Evolutionary conservation across 192 early-diverging fungal genomes (phyloP).

Genomic region (Coemansia sp.): DNA sequence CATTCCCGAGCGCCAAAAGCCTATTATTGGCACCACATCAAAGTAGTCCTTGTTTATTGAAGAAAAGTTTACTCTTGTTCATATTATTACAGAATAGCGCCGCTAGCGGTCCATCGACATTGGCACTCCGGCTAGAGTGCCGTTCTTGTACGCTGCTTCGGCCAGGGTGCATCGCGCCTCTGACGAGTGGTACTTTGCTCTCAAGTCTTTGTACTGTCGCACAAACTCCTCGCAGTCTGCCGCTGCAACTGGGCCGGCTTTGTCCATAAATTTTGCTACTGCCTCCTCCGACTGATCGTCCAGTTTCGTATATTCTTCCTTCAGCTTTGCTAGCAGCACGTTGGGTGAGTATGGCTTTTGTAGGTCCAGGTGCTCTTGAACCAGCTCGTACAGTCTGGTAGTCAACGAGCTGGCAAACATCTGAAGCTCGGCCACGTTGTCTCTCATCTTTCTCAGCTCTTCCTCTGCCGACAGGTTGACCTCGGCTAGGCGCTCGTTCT

Average conservation of each 20-base stretch:
- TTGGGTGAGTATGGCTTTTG: conserved; percentile 50
- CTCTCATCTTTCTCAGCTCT: conserved; percentile 45
- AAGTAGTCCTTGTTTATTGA: conserved; percentile 22
- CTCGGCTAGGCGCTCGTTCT: conserved; percentile 49
- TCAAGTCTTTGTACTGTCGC: conserved; percentile 34
- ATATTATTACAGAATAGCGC: neutral
- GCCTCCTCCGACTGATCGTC: conserved; percentile 34
- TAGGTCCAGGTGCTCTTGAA: conserved; percentile 48
- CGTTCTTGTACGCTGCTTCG: conserved; percentile 39
- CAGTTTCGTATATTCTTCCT: conserved; percentile 11
- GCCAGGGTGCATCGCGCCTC: conserved; percentile 27
- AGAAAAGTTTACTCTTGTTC: neutral
- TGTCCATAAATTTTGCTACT: conserved; percentile 16
- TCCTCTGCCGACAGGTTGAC: conserved; percentile 45
- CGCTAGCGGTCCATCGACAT: conserved; percentile 39
- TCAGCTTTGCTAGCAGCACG: conserved; percentile 24
- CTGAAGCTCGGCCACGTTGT: conserved; percentile 49
- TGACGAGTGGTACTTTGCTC: conserved; percentile 27
- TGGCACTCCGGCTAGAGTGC: conserved; percentile 37
- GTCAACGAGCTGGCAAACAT: conserved; percentile 53
- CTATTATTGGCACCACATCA: conserved; percentile 60
- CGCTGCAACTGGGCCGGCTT: conserved; percentile 7
- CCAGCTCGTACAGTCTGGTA: conserved; percentile 46
- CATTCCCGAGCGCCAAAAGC: conserved; percentile 69
- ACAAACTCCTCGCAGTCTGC: conserved; percentile 50